These are phyloP conservation scores for Blastocladiella britannica DNA, from an alignment of 192 early-diverging fungal genomes.

Conservation along the genomic window DNA sequence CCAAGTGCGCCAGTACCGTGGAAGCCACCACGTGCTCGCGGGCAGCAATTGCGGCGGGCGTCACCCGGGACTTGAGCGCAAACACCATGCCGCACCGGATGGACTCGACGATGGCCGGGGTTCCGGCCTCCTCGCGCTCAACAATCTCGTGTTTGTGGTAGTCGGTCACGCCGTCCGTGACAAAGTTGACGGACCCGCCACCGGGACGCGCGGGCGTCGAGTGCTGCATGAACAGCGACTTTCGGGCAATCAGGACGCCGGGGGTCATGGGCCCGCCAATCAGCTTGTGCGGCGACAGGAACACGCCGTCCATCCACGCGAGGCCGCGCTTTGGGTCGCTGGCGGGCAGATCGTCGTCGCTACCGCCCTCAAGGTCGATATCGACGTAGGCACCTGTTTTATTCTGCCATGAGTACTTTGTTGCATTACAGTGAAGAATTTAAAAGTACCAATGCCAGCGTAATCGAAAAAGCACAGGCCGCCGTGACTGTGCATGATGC, in stretches of 20 bases:
- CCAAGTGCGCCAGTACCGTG: not conserved
- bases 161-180: constrained; percentile 10
- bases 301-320: constrained; percentile 17
- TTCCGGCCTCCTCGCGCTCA: constrained; percentile 20
- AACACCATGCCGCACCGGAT: constrained; percentile 21
- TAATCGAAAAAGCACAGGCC: constrained; percentile 18
- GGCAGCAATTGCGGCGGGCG: not conserved
- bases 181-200: constrained; percentile 19
- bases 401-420: too few species aligned
- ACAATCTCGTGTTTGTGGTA: constrained; percentile 8
- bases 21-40: constrained; percentile 7
- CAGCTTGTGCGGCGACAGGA: constrained; percentile 22
- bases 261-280: constrained; percentile 19
- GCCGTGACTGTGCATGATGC: constrained; percentile 15
- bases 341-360: not conserved
- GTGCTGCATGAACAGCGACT: constrained; percentile 9
- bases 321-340: constrained; percentile 5
- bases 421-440: too few species aligned
- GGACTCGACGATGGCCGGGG: constrained; percentile 17
- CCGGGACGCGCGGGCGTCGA: constrained; percentile 12
- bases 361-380: constrained; percentile 3
- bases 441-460: constrained; percentile 9
- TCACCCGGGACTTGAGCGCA: constrained; percentile 12
- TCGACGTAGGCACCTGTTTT: not conserved
- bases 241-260: constrained; percentile 14